phyloP scores from a whole-genome alignment of 2,329 filamentous ascomycete species.

The Chaetomiaceae sp. region DNA sequence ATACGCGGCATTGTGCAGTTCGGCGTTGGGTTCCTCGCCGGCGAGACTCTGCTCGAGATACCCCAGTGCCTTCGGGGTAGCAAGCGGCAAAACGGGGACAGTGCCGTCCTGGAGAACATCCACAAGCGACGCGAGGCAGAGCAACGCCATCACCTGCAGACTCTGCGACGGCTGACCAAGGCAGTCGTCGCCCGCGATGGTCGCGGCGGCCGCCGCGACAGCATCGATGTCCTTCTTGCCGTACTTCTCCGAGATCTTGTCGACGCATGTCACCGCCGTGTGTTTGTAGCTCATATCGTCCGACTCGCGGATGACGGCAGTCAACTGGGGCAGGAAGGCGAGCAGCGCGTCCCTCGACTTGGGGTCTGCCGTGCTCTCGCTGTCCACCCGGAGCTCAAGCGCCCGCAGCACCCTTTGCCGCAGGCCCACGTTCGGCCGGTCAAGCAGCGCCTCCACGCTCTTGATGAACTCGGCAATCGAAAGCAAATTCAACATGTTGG shows the following conservation, averaged over 20 bases:
- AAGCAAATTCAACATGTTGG: conserved; percentile 74
- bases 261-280: conserved; percentile 81
- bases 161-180: conserved; percentile 67
- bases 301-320: conserved; percentile 67
- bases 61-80: conserved; percentile 64
- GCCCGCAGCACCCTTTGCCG: conserved; percentile 75
- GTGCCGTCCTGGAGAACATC: conserved; percentile 83
- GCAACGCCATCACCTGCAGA: conserved; percentile 74
- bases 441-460: conserved; percentile 74
- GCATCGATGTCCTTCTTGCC: conserved; percentile 82
- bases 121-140: conserved; percentile 83
- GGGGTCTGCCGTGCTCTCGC: conserved; percentile 62
- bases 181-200: conserved; percentile 69
- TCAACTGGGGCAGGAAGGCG: conserved; percentile 72
- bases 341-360: conserved; percentile 65
- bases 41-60: conserved; percentile 62
- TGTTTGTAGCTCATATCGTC: conserved; percentile 71
- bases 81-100: conserved; percentile 71
- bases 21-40: conserved; percentile 46
- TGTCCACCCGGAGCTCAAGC: conserved; percentile 71
- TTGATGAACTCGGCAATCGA: conserved; percentile 86
- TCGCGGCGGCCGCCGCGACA: conserved; percentile 67
- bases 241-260: conserved; percentile 90
- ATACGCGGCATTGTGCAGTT: conserved; percentile 76
- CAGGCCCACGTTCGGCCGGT: conserved; percentile 66